phyloP scores from a whole-genome alignment of 345 rosid species.

The Kernera saxatilis region DNA sequence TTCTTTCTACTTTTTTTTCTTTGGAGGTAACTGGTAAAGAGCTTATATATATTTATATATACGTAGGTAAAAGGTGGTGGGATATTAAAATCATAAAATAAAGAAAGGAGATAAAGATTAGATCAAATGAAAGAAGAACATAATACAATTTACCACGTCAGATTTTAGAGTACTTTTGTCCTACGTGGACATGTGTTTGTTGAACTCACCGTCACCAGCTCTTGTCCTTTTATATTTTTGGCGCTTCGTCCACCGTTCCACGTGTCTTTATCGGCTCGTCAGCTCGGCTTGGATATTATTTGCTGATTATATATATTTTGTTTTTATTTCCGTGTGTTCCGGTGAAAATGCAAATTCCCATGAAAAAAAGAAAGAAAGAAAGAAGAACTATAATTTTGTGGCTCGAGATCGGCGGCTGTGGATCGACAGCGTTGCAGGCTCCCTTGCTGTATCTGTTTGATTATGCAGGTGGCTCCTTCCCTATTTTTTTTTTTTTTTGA shows the following conservation, averaged over 20 bases:
- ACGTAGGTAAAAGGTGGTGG: slow-evolving; percentile 22
- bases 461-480: too few relatives aligned
- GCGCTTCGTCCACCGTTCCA: not conserved
- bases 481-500: too few relatives aligned
- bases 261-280: slow-evolving; percentile 7
- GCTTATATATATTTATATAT: slow-evolving; percentile 13
- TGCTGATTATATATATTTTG: not conserved
- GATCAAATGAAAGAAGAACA: not conserved
- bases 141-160: slow-evolving; percentile 17
- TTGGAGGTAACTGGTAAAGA: not conserved
- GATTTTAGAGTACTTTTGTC: not conserved
- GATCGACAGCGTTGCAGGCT: too few relatives aligned
- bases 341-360: not conserved
- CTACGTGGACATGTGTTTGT: slow-evolving; percentile 32
- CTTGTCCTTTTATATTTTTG: not conserved
- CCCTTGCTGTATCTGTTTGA: too few relatives aligned
- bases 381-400: not conserved
- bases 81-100: slow-evolving; percentile 8
- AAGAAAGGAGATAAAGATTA: not conserved
- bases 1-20: not conserved
- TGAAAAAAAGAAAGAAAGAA: not conserved
- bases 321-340: not conserved
- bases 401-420: too few relatives aligned
- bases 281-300: slow-evolving; percentile 18
- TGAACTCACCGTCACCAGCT: slow-evolving; percentile 27